Evolutionary conservation across 192 early-diverging fungal genomes (phyloP), one percentile per base, ranked within the genome.

Genomic region (Powellomyces hirtus): DNA sequence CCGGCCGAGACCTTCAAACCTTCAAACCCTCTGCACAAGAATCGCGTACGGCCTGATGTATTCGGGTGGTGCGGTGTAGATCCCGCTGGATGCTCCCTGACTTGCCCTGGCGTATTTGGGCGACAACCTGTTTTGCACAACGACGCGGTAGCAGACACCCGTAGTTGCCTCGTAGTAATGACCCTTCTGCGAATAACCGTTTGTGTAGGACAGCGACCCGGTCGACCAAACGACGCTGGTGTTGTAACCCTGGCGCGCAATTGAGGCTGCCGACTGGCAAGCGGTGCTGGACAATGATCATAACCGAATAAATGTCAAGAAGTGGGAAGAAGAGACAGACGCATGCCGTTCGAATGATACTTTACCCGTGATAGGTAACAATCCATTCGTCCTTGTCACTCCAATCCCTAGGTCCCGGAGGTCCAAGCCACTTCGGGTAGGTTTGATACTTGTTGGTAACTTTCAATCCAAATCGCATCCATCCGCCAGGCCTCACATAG

Each of bases 371-470:
- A 30, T 35, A 66, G 13, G 64, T 66, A 24, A 66, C 64, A 1
- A 66, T 35, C 64, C 64, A 66, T 27, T 66, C 64, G 5, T 37
- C 52, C 4, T 10, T 7, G 34, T 24, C 13, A 22, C 34, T 20
- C 10, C 10, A 3, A 31, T 57, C 31, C n/a, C 64, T 14, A 20
- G 64, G 64, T 1, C 64, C 64, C 18, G 53, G 51, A 7, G 5
- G 14, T 4, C 64, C 64, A 22, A 66, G 64, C 64, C 64, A 66
- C 27, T 34, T 57, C n/a, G n/a, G n/a, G 52, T 66, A 50, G 37
- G 30, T 35, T 27, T 38, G 33, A 36, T 66, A 66, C 37, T 66
- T 66, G 29, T 52, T 52, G 24, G 4, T 66, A 0, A 66, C 64
- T 57, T 52, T 55, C 50, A 66, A 40, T 0, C 51, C 64, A 40